Percentiles rank a stretch among this genome's conserved stretches.
These are phyloP conservation scores for Claviceps sp. DNA, from an alignment of 2,329 filamentous ascomycete genomes.

Conservation along the genomic window DNA sequence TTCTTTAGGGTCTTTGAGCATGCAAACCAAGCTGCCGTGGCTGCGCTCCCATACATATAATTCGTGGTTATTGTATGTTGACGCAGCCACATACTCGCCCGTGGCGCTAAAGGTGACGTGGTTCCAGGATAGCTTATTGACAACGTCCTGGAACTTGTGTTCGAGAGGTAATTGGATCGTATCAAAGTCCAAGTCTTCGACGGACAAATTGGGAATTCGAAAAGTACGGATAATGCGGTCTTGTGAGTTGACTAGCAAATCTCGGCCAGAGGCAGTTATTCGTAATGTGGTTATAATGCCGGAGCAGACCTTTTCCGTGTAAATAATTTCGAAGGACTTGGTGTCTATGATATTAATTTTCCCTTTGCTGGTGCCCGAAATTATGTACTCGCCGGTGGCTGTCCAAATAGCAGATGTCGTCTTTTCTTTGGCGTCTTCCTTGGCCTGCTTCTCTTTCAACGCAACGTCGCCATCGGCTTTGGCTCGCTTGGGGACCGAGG, in stretches of 20 bases:
- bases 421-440: slow-evolving; percentile 86
- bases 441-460: slow-evolving; percentile 68
- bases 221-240: slow-evolving; percentile 93
- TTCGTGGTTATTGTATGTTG: slow-evolving; percentile 96
- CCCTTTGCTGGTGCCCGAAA: slow-evolving; percentile 88
- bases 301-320: slow-evolving; percentile 76
- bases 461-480: slow-evolving; percentile 57
- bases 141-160: slow-evolving; percentile 96
- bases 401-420: slow-evolving; percentile 91
- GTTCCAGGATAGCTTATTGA: slow-evolving; percentile 92
- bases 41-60: slow-evolving; percentile 96
- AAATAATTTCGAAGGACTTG: slow-evolving; percentile 66
- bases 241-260: slow-evolving; percentile 82
- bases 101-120: slow-evolving; percentile 90
- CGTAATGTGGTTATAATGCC: slow-evolving; percentile 82
- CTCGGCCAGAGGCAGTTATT: slow-evolving; percentile 66
- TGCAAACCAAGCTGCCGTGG: slow-evolving; percentile 88
- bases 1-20: slow-evolving; percentile 91
- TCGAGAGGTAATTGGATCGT: slow-evolving; percentile 84
- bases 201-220: slow-evolving; percentile 65
- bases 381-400: slow-evolving; percentile 70
- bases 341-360: slow-evolving; percentile 93
- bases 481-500: slow-evolving; percentile 67
- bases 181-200: slow-evolving; percentile 60
- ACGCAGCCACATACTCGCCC: slow-evolving; percentile 90